phyloP scores from a whole-genome alignment of 345 rosid genomes.

The Lenwebbia sp. region DNA sequence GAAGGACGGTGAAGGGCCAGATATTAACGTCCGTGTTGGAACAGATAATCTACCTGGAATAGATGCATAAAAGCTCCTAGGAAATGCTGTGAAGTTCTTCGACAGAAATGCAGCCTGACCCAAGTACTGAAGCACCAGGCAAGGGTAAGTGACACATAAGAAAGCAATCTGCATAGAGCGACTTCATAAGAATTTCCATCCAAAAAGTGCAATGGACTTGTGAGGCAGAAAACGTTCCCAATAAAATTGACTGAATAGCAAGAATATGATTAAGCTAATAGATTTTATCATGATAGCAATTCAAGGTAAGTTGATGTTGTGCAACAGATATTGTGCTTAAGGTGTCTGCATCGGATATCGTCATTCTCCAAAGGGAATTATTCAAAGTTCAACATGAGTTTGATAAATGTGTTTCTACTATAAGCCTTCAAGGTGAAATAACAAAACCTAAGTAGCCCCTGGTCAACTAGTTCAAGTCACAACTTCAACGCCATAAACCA shows the following conservation, averaged over 20 bases:
- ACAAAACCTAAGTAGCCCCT: neutral
- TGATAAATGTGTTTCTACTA: neutral
- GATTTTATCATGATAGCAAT: neutral
- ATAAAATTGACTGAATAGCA: neutral
- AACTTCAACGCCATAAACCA: neutral
- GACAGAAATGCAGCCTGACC: slow-evolving; percentile 96
- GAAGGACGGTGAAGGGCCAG: neutral
- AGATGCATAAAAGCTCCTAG: slow-evolving; percentile 69
- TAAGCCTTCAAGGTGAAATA: neutral
- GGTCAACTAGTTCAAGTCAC: neutral
- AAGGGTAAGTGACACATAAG: slow-evolving; percentile 67
- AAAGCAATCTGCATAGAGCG: slow-evolving; percentile 60
- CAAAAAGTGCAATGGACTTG: neutral
- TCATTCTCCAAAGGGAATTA: too few species aligned
- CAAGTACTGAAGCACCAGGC: slow-evolving; percentile 96
- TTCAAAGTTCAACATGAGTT: too few species aligned
- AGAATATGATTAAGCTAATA: neutral
- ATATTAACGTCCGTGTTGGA: neutral
- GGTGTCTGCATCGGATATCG: neutral
- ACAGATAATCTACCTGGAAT: slow-evolving; percentile 56
- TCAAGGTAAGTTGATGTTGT: neutral
- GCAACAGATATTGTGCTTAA: neutral
- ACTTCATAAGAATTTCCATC: neutral
- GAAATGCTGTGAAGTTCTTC: slow-evolving; percentile 48
- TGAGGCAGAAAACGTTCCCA: neutral